Evolutionary conservation across 2,329 filamentous ascomycete genomes (phyloP).

Genomic region (Cladophialophora immunda): DNA sequence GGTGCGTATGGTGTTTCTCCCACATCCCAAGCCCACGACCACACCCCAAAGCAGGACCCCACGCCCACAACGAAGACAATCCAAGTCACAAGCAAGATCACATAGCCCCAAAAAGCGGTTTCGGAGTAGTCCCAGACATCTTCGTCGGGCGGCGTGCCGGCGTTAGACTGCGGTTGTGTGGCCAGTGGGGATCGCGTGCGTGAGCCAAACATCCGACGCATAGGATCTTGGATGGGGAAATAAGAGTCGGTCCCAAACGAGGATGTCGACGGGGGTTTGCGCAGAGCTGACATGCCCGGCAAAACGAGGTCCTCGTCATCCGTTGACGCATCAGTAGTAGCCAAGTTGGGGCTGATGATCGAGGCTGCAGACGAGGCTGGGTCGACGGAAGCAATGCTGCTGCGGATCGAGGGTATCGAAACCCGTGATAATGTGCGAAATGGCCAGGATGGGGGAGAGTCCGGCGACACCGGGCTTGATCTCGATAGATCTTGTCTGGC

Average conservation of each 20-base stretch:
- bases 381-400: constrained; percentile 47
- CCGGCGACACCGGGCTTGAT: constrained; percentile 32
- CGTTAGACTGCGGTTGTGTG: constrained; percentile 48
- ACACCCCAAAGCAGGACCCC: constrained; percentile 92
- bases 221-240: constrained; percentile 57
- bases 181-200: constrained; percentile 51
- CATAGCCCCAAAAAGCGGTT: constrained; percentile 98
- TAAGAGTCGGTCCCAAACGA: constrained; percentile 68
- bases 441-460: constrained; percentile 41
- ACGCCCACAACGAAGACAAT: constrained; percentile 95
- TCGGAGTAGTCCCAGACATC: constrained; percentile 89
- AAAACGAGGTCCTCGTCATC: constrained; percentile 81
- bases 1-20: constrained; percentile 95
- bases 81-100: constrained; percentile 90
- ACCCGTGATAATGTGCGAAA: constrained; percentile 39
- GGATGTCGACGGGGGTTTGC: constrained; percentile 44
- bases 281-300: constrained; percentile 51
- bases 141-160: constrained; percentile 36
- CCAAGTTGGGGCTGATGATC: constrained; percentile 63
- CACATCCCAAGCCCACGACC: constrained; percentile 98
- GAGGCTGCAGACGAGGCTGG: constrained; percentile 45
- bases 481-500: constrained; percentile 30
- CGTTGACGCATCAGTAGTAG: constrained; percentile 75
- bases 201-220: constrained; percentile 41
- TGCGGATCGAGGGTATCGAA: constrained; percentile 43